Conservation (phyloP, 116 monocot genomes). For the Zostera marina region DNA sequence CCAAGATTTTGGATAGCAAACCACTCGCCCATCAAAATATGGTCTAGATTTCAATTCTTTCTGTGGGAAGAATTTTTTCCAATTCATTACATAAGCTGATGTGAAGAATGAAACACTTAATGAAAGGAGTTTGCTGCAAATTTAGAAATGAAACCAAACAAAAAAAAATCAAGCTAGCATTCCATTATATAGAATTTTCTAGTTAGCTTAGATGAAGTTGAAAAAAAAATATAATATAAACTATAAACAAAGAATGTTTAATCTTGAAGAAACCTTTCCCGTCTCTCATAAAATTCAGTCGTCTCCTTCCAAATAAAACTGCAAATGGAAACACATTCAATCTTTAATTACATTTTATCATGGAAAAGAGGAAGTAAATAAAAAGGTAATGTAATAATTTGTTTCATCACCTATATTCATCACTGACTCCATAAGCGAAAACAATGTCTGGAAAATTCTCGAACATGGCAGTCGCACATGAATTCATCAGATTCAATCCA, state of each 20-base stretch:
- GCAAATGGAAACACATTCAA: slow-evolving; percentile 10
- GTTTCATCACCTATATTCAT: slow-evolving; percentile 67
- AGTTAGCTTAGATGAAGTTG: neutral
- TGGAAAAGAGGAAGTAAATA: neutral
- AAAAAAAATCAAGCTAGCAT: too few relatives aligned
- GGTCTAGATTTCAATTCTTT: slow-evolving; percentile 55
- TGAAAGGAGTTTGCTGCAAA: slow-evolving; percentile 73
- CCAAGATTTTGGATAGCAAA: slow-evolving; percentile 67
- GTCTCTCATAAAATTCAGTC: slow-evolving; percentile 52
- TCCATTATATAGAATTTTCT: neutral
- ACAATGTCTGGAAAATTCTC: slow-evolving; percentile 69
- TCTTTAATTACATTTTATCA: neutral
- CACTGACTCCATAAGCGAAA: slow-evolving; percentile 90
- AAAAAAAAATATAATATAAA: too few relatives aligned
- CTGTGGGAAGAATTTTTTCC: slow-evolving; percentile 75
- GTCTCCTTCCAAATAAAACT: slow-evolving; percentile 83
- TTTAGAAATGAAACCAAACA: neutral
- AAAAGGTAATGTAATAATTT: neutral
- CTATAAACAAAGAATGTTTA: neutral
- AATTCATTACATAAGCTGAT: slow-evolving; percentile 72
- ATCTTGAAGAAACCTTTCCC: slow-evolving; percentile 41
- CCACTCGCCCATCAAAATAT: slow-evolving; percentile 68
- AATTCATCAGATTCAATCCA: slow-evolving; percentile 71
- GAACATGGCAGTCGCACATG: slow-evolving; percentile 57
- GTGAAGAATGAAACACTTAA: slow-evolving; percentile 85